Evolutionary conservation across 305 asterid genomes (phyloP), one percentile per base, ranked within the genome.

Genomic region (Fraxinus angustifolia): DNA sequence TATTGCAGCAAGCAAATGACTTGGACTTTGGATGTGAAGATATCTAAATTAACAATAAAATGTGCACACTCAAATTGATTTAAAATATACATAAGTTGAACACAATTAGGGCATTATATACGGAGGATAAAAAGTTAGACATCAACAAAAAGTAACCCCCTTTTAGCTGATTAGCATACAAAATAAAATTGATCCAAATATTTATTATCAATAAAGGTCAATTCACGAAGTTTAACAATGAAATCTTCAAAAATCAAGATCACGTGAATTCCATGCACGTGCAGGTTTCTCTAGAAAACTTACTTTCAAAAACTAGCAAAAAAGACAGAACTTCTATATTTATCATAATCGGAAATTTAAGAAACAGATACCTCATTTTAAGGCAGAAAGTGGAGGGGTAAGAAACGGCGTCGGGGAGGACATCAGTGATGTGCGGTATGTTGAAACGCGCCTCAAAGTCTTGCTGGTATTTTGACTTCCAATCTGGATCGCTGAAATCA

Each of bases 311-410:
- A 65, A 65, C 17, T 17, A 58, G 19, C n/a, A 11, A 26, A 12
- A 10, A 11, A 26, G n/a, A 5, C n/a, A 67, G 73, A 11, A 26
- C 38, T 67, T 28, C 31, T 3, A 11, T 11, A 28, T 10, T 67
- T 8, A 28, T 26, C 4, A 67, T 67, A 67, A 28, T 67, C 14
- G 36, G 73, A 70, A 14, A 21, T 68, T 17, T 19, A 48, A 6
- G 8, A 31, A 26, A 4, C 14, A 0, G 1, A 12, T 73, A 93
- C 97, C 97, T 90, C 97, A 91, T 93, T 74, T 82, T 87, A 73
- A 90, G 96, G 79, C 96, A 88, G 81, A 93, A 93, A 68, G 97
- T 90, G 38, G 97, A 93, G 40, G 97, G 97, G 75, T 88, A 90
- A 6, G 91, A 86, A 84, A 85, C 89, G 68, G 94, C 86, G 75